Evolutionary conservation across 2,329 filamentous ascomycete species (phyloP).

Genomic region (Drechslerella coelobrocha): DNA sequence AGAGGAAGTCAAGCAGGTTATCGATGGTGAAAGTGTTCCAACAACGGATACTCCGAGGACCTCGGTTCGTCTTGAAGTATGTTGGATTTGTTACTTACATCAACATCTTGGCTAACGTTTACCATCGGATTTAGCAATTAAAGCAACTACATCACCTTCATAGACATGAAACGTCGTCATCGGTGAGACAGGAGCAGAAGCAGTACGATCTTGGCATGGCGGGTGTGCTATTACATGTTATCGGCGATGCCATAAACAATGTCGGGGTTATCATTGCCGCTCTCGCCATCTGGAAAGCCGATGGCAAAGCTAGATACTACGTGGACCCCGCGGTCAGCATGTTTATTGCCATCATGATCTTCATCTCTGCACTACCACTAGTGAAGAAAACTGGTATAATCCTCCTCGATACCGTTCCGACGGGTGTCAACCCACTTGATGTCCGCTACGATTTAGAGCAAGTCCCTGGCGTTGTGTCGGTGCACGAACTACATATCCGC

Average conservation of each 20-base stretch:
- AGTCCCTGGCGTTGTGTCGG: slow-evolving; percentile 70
- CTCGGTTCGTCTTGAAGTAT: slow-evolving; percentile 26
- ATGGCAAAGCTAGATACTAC: slow-evolving; percentile 69
- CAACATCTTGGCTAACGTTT: not conserved
- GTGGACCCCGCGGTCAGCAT: slow-evolving; percentile 74
- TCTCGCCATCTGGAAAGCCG: slow-evolving; percentile 71
- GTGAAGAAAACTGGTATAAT: slow-evolving; percentile 70
- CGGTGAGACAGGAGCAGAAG: slow-evolving; percentile 55
- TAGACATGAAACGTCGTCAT: slow-evolving; percentile 59
- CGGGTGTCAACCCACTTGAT: slow-evolving; percentile 67
- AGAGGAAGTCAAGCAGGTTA: slow-evolving; percentile 56
- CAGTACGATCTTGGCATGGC: slow-evolving; percentile 72
- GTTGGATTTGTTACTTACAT: not conserved
- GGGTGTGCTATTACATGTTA: slow-evolving; percentile 73
- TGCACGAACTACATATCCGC: slow-evolving; percentile 79
- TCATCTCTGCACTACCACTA: slow-evolving; percentile 69
- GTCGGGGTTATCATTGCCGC: slow-evolving; percentile 75
- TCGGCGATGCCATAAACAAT: slow-evolving; percentile 78
- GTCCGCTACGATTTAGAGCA: slow-evolving; percentile 73
- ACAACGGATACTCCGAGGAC: slow-evolving; percentile 18
- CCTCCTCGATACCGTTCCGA: slow-evolving; percentile 71
- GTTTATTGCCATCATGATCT: slow-evolving; percentile 75
- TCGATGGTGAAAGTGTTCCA: slow-evolving; percentile 33
- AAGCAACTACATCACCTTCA: slow-evolving; percentile 62
- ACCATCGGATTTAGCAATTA: slow-evolving; percentile 5